Evolutionary conservation across 257 asterid species (phyloP), one percentile per base, ranked within the genome.

Genomic region (Plantago major): DNA sequence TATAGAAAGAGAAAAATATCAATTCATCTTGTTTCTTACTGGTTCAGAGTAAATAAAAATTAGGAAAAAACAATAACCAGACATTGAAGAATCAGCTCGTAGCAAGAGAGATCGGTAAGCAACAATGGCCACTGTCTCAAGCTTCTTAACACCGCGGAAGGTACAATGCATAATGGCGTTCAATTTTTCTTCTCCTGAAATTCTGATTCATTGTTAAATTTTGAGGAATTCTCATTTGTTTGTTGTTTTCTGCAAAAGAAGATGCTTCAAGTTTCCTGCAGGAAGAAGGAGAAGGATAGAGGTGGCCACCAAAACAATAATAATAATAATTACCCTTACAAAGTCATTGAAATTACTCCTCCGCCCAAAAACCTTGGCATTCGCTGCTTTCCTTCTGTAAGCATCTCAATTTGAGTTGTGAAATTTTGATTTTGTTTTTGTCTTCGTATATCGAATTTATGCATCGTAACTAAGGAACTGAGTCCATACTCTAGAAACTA

Each of bases 361-460:
- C 96, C 98, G 59, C 96, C 98, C 53, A 85, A 85, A 75, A 80
- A 74, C 80, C 97, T 90, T 11, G 96, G 97, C 82, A 63, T 84
- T 72, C 95, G 95, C 60, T 82, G 96, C 79, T 82, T 88, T 58
- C 91, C 94, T 10, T 64, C 80, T 26, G 96, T 85, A 71, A 80
- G 95, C 60, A 7, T 26, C 22, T 64, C 56, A 2, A 55, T 50
- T 22, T 22, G 26, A 2, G 26, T 22, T 22, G 26, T 22, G 26
- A 22, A 22, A 1, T 22, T 22, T 22, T 22, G 26, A 1, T 22
- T 22, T 22, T 22, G 1, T 22, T n/a, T 22, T 22, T 22, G 26
- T 2, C 26, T 22, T 22, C 26, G 26, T n/a, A n/a, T n/a, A n/a
- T n/a, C n/a, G n/a, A n/a, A n/a, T 22, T 22, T 22, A 22, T 22